Conservation (phyloP, 1,284 basidiomycete genomes). For the Naganishia liquefaciens region DNA sequence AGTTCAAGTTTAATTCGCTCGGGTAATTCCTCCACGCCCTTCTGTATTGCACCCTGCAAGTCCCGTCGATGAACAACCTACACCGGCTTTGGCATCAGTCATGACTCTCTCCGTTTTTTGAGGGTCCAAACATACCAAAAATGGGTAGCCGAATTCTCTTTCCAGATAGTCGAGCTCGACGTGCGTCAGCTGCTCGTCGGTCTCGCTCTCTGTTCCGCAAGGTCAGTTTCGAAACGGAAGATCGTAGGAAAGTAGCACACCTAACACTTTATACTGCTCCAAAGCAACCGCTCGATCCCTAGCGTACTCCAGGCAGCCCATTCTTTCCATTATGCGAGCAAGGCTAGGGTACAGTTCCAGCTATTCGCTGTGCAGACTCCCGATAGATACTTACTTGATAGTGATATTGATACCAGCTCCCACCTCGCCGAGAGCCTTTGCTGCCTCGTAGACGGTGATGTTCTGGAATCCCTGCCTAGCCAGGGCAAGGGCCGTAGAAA, state of each 20-base stretch:
- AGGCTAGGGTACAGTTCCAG: constrained; percentile 26
- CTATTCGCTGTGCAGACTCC: neutral
- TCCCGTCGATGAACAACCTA: constrained; percentile 49
- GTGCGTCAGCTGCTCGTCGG: constrained; percentile 43
- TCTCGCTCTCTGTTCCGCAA: constrained; percentile 38
- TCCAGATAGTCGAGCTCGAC: constrained; percentile 46
- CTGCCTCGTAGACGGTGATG: constrained; percentile 44
- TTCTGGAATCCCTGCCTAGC: constrained; percentile 43
- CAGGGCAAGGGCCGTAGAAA: constrained; percentile 42
- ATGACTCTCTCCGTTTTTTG: neutral
- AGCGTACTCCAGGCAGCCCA: constrained; percentile 40
- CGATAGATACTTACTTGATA: constrained; percentile 36
- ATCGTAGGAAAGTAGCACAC: constrained; percentile 29
- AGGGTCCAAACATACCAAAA: constrained; percentile 34
- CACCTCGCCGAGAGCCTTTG: constrained; percentile 43
- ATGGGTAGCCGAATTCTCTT: constrained; percentile 44
- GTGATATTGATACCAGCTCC: constrained; percentile 48
- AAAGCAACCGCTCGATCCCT: constrained; percentile 44
- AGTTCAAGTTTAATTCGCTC: constrained; percentile 45
- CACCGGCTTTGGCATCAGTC: neutral
- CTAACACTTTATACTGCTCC: constrained; percentile 42
- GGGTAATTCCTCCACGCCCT: constrained; percentile 36
- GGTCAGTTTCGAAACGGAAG: neutral
- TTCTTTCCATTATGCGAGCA: constrained; percentile 40
- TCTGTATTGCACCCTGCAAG: constrained; percentile 46